A percentile compares a stretch with the other conserved stretches of the same genome.
Evolutionary conservation across 768 basidiomycete species (phyloP).

Genomic region (Kwoniella dendrophila): DNA sequence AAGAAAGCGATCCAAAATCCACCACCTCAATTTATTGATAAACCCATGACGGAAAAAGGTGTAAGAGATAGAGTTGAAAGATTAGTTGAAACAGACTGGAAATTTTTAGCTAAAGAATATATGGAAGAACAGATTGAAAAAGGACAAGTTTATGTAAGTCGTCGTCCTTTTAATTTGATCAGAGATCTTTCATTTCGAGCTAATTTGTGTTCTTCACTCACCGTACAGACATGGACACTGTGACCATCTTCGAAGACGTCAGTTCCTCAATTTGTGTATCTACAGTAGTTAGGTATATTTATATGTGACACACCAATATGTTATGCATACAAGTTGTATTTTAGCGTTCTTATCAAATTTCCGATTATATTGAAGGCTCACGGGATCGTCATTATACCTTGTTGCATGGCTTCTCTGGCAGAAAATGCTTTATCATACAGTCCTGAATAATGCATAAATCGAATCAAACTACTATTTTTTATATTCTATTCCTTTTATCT

Average conservation of each 20-base stretch:
- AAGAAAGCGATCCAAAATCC: background rate
- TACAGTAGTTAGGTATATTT: background rate
- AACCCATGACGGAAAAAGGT: background rate
- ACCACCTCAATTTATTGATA: background rate
- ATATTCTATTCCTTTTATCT: no score
- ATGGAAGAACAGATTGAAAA: conserved; percentile 3
- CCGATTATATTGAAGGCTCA: no score
- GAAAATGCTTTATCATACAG: no score
- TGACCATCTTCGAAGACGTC: background rate
- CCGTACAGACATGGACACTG: conserved; percentile 5
- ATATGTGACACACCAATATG: background rate
- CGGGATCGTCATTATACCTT: no score
- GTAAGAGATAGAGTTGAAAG: conserved; percentile 3
- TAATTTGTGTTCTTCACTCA: background rate
- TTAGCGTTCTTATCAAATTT: no score
- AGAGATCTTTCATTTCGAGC: background rate
- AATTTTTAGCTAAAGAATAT: background rate
- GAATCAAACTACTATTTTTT: no score
- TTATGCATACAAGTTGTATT: conserved; percentile 1
- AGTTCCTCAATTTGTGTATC: background rate
- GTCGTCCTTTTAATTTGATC: background rate
- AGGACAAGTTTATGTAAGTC: conserved; percentile 1
- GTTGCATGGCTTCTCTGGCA: no score
- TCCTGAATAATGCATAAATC: background rate
- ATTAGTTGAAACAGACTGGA: conserved; percentile 9